Base-by-base conservation (phyloP, 768 basidiomycete species). In the Serendipita indica region DNA sequence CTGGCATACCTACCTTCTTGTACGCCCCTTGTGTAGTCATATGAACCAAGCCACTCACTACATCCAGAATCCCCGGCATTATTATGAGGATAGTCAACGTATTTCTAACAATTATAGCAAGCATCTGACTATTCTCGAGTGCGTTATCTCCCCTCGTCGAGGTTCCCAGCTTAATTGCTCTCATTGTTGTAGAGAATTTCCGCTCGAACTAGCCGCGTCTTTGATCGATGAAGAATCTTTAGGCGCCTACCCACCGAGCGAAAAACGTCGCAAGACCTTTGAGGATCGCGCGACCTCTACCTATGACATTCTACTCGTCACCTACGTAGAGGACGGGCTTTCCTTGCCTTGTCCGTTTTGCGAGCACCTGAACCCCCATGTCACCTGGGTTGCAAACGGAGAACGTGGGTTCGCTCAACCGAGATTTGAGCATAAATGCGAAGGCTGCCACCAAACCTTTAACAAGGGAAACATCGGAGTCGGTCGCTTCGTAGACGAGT, bases 1-100 rank as follows among this genome's bases (percentile, higher is more conserved):
- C 22, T 63, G 62, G 62, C 62, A 63, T 33, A 58, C 58, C 2
- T 63, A 63, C 58, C 39, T 63, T 57, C 61, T 63, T 3, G 57
- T 58, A 25, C 10, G 35, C 10, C 18, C 35, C 18, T 37, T 37
- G 35, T 37, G 18, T 37, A 37, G 35, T 37, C 12, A 37, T 37
- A 10, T 37, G 35, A 18, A 10, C 18, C 18, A 10, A 10, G 18
- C 35, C 35, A 18, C 10, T 10, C 18, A 10, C 35, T 37, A 10
- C 18, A 18, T 10, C 12, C 18, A 37, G 35, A 37, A 37, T 18
- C 35, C 35, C 18, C 35, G 35, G 18, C 12, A 10, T 10, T 37
- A 10, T 37, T 37, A 37, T 18, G 35, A 37, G 18, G 35, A 37
- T 37, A 37, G 35, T 37, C 35, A 18, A 10, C 35, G 35, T 10